Percentiles rank a stretch among this genome's conserved stretches.
These are phyloP conservation scores for Gonium pectorale DNA, from an alignment of 139 green algal genomes.

Conservation along the genomic window DNA sequence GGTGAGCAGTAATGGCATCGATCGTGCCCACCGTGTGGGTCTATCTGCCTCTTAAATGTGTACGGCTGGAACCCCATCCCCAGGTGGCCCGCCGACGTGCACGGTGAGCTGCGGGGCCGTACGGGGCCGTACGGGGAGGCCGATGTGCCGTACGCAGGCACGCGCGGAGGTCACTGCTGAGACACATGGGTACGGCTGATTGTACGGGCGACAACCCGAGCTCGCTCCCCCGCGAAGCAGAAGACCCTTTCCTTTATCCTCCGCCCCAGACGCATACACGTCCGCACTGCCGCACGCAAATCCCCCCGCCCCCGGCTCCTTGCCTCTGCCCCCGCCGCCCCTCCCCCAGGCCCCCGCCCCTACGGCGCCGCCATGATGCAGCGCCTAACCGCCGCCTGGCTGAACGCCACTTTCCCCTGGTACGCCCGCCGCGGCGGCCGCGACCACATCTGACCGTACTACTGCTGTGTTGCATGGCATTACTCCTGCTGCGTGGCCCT, in stretches of 20 bases:
- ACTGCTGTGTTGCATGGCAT: no score
- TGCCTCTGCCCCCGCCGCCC: background rate
- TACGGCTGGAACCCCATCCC: constrained; percentile 57
- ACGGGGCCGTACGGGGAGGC: no score
- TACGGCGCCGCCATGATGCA: constrained; percentile 55
- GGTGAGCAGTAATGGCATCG: no score
- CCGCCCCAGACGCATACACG: no score
- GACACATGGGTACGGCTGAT: no score
- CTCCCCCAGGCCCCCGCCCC: constrained; percentile 27
- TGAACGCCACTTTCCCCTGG: constrained; percentile 43
- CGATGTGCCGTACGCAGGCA: background rate
- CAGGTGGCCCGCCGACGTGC: constrained; percentile 46
- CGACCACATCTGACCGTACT: constrained; percentile 78
- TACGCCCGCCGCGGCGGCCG: constrained; percentile 39
- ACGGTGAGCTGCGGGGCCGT: constrained; percentile 17
- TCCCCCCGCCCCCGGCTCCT: background rate
- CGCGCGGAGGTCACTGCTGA: no score
- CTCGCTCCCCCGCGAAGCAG: no score
- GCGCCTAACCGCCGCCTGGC: constrained; percentile 15
- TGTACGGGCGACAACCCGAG: no score
- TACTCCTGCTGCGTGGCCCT: no score
- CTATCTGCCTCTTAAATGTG: constrained; percentile 54
- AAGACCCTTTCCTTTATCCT: no score
- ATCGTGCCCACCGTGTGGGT: constrained; percentile 54
- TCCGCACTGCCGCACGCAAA: background rate